Evolutionary conservation across 495 filamentous ascomycete species (phyloP), one percentile per base, ranked within the genome.

Genomic region (Apodospora peruviana): DNA sequence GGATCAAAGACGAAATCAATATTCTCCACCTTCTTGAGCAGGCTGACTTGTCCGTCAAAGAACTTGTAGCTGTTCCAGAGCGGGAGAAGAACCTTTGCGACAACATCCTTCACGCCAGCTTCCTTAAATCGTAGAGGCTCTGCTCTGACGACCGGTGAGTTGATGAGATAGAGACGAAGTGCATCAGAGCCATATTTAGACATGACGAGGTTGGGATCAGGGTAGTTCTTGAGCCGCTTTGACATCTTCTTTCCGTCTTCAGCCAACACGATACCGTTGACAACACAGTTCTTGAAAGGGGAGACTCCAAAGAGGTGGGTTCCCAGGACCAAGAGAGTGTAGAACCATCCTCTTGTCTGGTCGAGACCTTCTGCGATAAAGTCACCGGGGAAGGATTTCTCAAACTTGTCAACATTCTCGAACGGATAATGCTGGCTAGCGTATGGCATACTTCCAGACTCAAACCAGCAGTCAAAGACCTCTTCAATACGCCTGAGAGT

Each of bases 241-340:
- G 91, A 96, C 93, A 98, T 98, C 74, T 98, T 98, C 75, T 96
- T 96, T 44, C 93, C 93, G 59, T 97, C 90, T 65, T 95, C 90
- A 5, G 65, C 93, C 24, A 98, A 76, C 1, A 98, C 93, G 46
- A 98, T 94, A 10, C 93, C 93, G 59, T 95, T 97, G 38, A 97
- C 94, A 11, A 97, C 87, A 59, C 90, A 95, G 64, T 97, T 96
- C 71, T 91, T 85, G 78, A 96, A 98, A 0, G 93, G 94, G 0
- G 91, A 81, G 16, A 81, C 78, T 17, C 87, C 88, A 57, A 94
- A 96, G 14, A 98, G 79, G 59, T 95, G 90, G 5, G 86, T 93
- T 40, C 91, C 93, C 27, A 98, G 77, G 14, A 97, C 89, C 18
- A 86, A 78, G 43, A 97, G 65, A 1, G 93, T 96, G 63, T 98